These are phyloP conservation scores for Rhodomyrtus psidioides DNA, from an alignment of 441 rosid species.

Conservation along the genomic window DNA sequence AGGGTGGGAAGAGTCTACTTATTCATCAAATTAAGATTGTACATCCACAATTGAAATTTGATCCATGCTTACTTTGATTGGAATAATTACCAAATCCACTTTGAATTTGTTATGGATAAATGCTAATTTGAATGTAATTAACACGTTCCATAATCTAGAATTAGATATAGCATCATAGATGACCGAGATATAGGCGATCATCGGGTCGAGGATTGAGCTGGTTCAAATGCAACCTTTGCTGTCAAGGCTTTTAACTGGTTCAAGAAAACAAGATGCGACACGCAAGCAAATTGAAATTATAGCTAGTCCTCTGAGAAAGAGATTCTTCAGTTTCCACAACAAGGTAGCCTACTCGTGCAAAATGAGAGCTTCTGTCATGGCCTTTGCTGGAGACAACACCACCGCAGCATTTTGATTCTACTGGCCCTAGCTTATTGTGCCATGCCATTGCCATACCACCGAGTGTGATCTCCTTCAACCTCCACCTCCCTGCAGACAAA, in stretches of 20 bases:
- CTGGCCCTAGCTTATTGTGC: neutral
- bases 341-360: neutral
- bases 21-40: neutral
- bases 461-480: neutral
- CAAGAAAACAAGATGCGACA: neutral
- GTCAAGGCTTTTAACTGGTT: neutral
- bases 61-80: neutral
- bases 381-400: neutral
- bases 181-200: neutral
- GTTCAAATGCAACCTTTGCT: neutral
- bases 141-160: neutral
- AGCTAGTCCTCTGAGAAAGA: too few species aligned
- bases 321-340: too few species aligned
- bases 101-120: accelerated
- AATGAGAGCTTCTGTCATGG: neutral
- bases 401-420: neutral
- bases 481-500: neutral
- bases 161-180: neutral
- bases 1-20: neutral
- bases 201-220: neutral
- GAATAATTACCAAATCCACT: neutral
- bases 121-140: neutral
- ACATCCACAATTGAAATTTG: neutral
- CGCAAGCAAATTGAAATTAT: neutral
- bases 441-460: too few species aligned